Base-by-base conservation (phyloP, 306 rosid species). In the Acacia confusa region DNA sequence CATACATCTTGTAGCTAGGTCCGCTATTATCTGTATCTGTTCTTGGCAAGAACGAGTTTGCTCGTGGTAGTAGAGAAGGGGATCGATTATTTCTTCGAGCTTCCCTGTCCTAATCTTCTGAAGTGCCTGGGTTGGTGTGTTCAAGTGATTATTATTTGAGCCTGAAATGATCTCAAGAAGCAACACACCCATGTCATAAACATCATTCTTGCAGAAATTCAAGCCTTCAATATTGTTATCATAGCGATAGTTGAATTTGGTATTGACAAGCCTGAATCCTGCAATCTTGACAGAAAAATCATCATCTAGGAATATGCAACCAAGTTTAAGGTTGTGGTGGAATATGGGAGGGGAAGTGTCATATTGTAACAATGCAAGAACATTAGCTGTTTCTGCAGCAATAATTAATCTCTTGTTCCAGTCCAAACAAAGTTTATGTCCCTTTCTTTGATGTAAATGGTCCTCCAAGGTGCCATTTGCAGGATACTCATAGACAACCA, bases 1-100 rank as follows among this genome's bases (percentile, higher is more conserved):
- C 82, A 95, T 19, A 77, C 99, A 95, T 76, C 97, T 87, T 82
- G 95, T 90, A 28, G 98, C 97, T 69, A 95, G 97, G 78, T 95
- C 99, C n/a, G 98, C 97, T 57, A 93, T 86, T 44, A 80, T 82
- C 78, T 87, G 92, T 36, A 95, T 86, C 64, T 95, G 98, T 82
- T 95, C 99, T 38, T 86, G 85, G 17, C 87, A 84, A 19, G 52
- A 63, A 0, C 85, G 75, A 4, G 92, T 88, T 24, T 87, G 93
- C 79, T 93, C 99, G 43, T 95, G 92, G 70, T 89, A 88, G 82
- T 88, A 87, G 13, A 93, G 91, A 38, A 86, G 63, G 16, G 98
- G 98, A 79, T 95, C 99, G 12, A 89, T 90, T 22, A 95, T 83
- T 78, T 93, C 99, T 72, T 93, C 97, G 17, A 93, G 79, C 88